Percentiles rank a stretch among this genome's conserved stretches.
phyloP scores from a whole-genome alignment of 1,284 basidiomycete genomes.

The Thelephora terrestris region DNA sequence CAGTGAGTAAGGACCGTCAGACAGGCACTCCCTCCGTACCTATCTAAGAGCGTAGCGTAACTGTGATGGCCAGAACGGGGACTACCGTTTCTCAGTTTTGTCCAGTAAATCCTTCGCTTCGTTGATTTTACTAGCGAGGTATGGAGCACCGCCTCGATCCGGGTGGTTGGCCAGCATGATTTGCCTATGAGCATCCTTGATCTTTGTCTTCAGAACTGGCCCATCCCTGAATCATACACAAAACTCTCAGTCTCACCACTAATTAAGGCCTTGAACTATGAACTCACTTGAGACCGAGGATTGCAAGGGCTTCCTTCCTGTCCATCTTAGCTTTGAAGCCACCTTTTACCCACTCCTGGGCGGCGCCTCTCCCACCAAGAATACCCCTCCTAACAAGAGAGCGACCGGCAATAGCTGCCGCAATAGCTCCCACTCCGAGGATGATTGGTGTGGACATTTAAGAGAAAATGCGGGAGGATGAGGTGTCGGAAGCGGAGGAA shows the following conservation, averaged over 20 bases:
- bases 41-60: too few relatives aligned
- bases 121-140: conserved; percentile 96
- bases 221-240: conserved; percentile 50
- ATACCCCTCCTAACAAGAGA: conserved; percentile 51
- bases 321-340: conserved; percentile 98
- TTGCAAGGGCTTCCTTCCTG: conserved; percentile 82
- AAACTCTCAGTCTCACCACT: conserved; percentile 6
- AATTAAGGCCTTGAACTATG: conserved; percentile 7
- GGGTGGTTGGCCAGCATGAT: conserved; percentile 97
- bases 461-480: conserved; percentile 3
- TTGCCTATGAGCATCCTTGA: conserved; percentile 86
- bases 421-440: conserved; percentile 70
- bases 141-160: conserved; percentile 91
- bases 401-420: conserved; percentile 71
- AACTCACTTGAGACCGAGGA: conserved; percentile 86
- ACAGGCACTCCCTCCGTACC: too few relatives aligned
- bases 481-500: conserved; percentile 6
- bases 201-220: conserved; percentile 52
- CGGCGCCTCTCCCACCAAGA: conserved; percentile 48
- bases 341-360: conserved; percentile 85
- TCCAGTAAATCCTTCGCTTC: conserved; percentile 85
- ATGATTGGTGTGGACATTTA: conserved; percentile 67
- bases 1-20: too few relatives aligned
- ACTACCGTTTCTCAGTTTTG: conserved; percentile 37
- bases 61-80: neutral